Conservation (phyloP, 805 yeast species). For the Sugiyamaella americana region DNA sequence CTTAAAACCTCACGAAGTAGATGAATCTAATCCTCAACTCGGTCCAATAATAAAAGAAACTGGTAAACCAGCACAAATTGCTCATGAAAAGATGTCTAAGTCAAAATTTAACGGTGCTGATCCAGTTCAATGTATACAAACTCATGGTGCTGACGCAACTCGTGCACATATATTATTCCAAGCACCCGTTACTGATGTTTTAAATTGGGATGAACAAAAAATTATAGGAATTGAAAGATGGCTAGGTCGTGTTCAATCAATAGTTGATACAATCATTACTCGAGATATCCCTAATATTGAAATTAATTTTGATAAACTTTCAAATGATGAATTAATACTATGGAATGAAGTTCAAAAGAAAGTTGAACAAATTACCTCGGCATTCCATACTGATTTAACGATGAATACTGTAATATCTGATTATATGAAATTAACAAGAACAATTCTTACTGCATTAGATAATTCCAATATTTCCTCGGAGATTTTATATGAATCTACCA, state of each 20-base stretch:
- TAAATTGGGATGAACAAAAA: constrained; percentile 86
- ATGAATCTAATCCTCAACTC: constrained; percentile 30
- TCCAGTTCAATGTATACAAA: constrained; percentile 65
- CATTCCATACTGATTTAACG: constrained; percentile 54
- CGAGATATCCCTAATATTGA: neutral
- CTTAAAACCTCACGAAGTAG: constrained; percentile 72
- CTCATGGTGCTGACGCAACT: constrained; percentile 89
- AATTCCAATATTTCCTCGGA: constrained; percentile 30
- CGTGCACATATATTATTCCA: constrained; percentile 90
- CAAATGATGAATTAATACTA: constrained; percentile 45
- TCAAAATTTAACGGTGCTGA: constrained; percentile 94
- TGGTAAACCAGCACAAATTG: constrained; percentile 46
- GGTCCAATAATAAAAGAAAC: constrained; percentile 45
- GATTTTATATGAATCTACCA: constrained; percentile 44
- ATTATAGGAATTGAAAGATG: constrained; percentile 86
- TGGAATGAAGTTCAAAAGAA: constrained; percentile 52
- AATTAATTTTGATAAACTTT: constrained; percentile 22
- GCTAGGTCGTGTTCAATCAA: constrained; percentile 53
- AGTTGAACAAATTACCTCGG: constrained; percentile 46
- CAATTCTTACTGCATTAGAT: constrained; percentile 38
- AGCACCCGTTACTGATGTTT: constrained; percentile 76
- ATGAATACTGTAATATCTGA: constrained; percentile 85
- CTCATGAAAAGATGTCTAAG: constrained; percentile 93
- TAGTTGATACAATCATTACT: constrained; percentile 6
- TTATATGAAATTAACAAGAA: constrained; percentile 74